A percentile compares a stretch with the other conserved stretches of the same genome.
phyloP scores from a whole-genome alignment of 75 land plant species.

The Sequoia sempervirens region DNA sequence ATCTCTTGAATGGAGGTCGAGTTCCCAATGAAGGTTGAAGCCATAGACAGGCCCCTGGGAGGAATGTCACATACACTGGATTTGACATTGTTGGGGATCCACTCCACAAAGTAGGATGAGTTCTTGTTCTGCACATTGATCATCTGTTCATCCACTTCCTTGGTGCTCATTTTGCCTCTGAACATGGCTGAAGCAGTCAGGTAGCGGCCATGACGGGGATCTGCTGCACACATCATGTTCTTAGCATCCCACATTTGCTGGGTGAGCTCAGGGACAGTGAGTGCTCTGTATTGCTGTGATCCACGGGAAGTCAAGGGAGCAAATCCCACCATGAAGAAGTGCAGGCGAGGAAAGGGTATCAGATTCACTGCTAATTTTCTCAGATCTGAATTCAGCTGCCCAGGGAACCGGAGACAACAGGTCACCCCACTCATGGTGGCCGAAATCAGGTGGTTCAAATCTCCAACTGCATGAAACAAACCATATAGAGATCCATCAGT shows the following conservation, averaged over 20 bases:
- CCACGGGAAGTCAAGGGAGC: slow-evolving; percentile 44
- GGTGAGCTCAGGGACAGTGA: slow-evolving; percentile 48
- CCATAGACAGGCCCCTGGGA: slow-evolving; percentile 31
- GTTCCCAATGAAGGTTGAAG: slow-evolving; percentile 38
- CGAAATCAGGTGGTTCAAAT: slow-evolving; percentile 37
- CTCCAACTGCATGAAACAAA: slow-evolving; percentile 33
- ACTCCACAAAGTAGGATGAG: slow-evolving; percentile 42
- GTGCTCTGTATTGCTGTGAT: slow-evolving; percentile 48
- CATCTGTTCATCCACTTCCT: slow-evolving; percentile 42
- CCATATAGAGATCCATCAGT: not conserved
- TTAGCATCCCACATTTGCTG: slow-evolving; percentile 65
- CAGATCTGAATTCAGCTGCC: slow-evolving; percentile 49
- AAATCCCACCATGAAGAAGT: slow-evolving; percentile 55
- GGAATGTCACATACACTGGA: slow-evolving; percentile 41
- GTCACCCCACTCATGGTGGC: slow-evolving; percentile 46
- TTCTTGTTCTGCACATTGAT: slow-evolving; percentile 52
- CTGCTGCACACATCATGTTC: slow-evolving; percentile 65
- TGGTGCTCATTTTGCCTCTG: slow-evolving; percentile 33
- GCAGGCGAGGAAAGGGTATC: slow-evolving; percentile 44
- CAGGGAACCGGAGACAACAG: slow-evolving; percentile 45
- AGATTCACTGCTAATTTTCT: slow-evolving; percentile 39
- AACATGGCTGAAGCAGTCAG: slow-evolving; percentile 47
- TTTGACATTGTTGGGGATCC: slow-evolving; percentile 49
- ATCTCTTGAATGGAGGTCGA: slow-evolving; percentile 44
- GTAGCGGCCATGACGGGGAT: slow-evolving; percentile 47